A percentile compares a stretch with the other conserved stretches of the same genome.
These are phyloP conservation scores for Coemansia reversa DNA, from an alignment of 192 early-diverging fungal species.

Conservation along the genomic window DNA sequence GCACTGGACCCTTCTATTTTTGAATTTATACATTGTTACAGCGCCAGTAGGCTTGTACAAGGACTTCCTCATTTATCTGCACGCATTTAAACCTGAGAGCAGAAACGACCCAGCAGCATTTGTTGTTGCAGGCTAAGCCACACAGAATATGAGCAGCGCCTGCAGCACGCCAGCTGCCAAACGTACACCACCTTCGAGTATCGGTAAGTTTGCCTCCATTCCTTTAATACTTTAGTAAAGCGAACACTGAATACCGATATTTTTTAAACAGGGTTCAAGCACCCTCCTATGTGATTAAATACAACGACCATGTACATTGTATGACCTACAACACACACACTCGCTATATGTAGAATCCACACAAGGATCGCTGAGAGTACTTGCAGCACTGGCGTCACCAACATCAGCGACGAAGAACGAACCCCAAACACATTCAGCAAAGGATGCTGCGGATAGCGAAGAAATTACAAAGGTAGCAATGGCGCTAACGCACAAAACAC, in stretches of 20 bases:
- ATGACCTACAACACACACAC: neutral
- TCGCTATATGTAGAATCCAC: constrained; percentile 16
- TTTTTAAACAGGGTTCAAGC: neutral
- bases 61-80: neutral
- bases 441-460: neutral
- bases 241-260: neutral
- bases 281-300: neutral
- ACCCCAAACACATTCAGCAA: neutral
- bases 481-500: neutral
- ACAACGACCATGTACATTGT: neutral
- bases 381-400: constrained; percentile 47
- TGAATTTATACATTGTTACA: neutral
- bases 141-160: constrained; percentile 13
- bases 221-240: neutral
- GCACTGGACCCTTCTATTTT: neutral
- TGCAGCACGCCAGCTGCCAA: constrained; percentile 15
- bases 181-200: constrained; percentile 5
- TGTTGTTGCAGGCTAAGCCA: constrained; percentile 1
- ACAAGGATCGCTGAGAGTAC: constrained; percentile 40
- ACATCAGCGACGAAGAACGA: constrained; percentile 12
- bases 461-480: neutral
- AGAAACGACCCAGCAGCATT: neutral
- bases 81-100: neutral
- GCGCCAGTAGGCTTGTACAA: neutral
- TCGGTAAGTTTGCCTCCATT: constrained; percentile 9